Base-by-base conservation (phyloP, 306 rosid genomes). In the barrel medic (Medicago truncatula) region DNA sequence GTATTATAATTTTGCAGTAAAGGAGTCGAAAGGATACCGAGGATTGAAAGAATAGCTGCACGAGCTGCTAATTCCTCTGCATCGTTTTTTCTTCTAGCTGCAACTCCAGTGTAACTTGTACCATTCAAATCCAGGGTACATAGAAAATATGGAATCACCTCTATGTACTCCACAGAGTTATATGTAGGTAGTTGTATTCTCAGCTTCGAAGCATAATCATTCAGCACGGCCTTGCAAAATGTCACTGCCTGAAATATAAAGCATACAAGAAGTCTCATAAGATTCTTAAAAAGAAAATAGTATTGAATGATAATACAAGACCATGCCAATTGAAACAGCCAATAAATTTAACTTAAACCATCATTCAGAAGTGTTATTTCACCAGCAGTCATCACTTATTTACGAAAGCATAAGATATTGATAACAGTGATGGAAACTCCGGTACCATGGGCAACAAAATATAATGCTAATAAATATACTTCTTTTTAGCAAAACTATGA, bases 1-100 rank as follows among this genome's bases (percentile, higher is more conserved):
- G 31, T 7, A 17, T 10, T 4, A 18, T 34, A 65, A 49, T 25
- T 39, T 47, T 74, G 68, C 43, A 9, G 59, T 64, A 44, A 21
- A n/a, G 5, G 43, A 57, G 14, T 40, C 61, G 69, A 81, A 67
- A 63, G 13, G 40, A 69, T 85, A 91, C 97, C 92, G 3, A 87
- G 28, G 56, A 81, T 84, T 9, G 92, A 80, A 53, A 79, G 40
- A 80, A 87, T 79, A 58, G 74, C 86, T 9, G 77, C 81, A 44
- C 83, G 84, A 20, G 92, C 95, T 16, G 87, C 92, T 72, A 80
- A 82, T 70, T 82, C 86, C 80, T 86, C 89, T 11, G 97, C 94
- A 23, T 87, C 89, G 79, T 80, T 91, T 81, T 89, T 89, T 59
- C 5, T 86, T 78, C 46, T 79, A 31, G 84, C 71, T 23, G 41